phyloP scores from a whole-genome alignment of 108 stramenopile species.

The Pseudonitzschia delicatissima region DNA sequence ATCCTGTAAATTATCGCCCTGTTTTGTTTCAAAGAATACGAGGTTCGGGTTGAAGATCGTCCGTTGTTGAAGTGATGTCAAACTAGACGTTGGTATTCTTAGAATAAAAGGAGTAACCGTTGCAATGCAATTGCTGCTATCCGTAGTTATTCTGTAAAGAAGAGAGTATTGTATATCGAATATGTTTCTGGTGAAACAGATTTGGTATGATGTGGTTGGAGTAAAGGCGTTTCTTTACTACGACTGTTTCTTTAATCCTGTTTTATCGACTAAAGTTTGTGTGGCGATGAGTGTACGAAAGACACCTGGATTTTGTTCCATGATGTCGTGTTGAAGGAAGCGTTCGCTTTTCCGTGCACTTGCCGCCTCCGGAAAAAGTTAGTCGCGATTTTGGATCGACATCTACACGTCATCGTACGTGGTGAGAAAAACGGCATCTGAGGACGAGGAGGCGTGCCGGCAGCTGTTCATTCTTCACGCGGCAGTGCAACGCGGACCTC shows the following conservation, averaged over 20 bases:
- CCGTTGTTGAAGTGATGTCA: too few species aligned
- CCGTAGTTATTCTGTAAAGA: neutral
- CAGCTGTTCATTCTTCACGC: too few species aligned
- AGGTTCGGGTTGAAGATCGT: too few species aligned
- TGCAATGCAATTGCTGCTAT: too few species aligned
- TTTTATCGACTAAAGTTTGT: constrained; percentile 6
- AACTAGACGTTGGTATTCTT: too few species aligned
- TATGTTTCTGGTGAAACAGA: neutral
- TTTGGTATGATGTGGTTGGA: neutral
- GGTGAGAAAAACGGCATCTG: too few species aligned
- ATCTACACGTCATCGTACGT: constrained; percentile 7
- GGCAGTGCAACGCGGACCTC: too few species aligned
- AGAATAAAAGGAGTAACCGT: too few species aligned
- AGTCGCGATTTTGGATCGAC: neutral
- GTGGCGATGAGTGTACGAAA: neutral
- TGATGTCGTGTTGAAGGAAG: neutral
- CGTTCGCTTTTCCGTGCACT: neutral
- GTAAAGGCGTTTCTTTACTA: neutral
- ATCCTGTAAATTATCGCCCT: neutral
- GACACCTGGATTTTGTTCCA: neutral
- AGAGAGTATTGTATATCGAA: neutral
- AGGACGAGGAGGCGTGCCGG: too few species aligned
- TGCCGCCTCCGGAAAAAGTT: neutral
- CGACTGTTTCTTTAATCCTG: neutral
- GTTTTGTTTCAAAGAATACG: neutral